Evolutionary conservation across 164 flowering plant species (phyloP), one percentile per base, ranked within the genome.

Genomic region (Magnolia kwangsiensis): DNA sequence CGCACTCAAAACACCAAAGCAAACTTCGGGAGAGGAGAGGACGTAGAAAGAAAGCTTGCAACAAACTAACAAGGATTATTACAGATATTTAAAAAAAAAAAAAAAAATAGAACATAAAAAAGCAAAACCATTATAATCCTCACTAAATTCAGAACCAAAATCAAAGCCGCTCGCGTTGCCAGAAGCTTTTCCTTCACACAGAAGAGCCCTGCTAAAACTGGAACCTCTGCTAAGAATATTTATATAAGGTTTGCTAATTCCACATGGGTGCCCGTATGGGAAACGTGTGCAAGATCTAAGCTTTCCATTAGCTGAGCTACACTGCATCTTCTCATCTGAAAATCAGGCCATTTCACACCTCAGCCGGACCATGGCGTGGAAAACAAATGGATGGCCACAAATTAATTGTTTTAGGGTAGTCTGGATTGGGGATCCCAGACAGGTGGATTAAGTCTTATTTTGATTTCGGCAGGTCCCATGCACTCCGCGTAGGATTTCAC

Each of bases 201-300:
- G 93, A 88, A 87, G 92, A 83, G 90, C 91, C 83, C 83, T 67
- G 76, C 81, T 84, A 89, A 91, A 90, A 88, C 84, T 81, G 89
- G 92, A 87, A 86, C 90, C 89, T 85, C 91, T 87, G 92, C 86
- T 85, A 80, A 79, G 81, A 87, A 88, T 74, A 67, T 66, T 55
- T 16, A 16, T 14, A 51, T 55, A 19, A 16, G 61, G 61, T 55
- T 55, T 55, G 61, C 61, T 55, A 55, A 55, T 55, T 55, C 13
- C 61, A 55, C 18, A 55, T 16, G 18, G 0, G 10, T 55, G 61
- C 61, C 61, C 0, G 61, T 11, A 13, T 55, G 61, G 18, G 61
- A 55, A 55, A 55, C 13, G 18, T 37, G 45, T 37, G 45, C 45
- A 5, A 37, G 45, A 37, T 37, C 45, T 5, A 5, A 55, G 18